Evolutionary conservation across 2,329 filamentous ascomycete genomes (phyloP), one percentile per base, ranked within the genome.

Genomic region (Alternaria consortialis): DNA sequence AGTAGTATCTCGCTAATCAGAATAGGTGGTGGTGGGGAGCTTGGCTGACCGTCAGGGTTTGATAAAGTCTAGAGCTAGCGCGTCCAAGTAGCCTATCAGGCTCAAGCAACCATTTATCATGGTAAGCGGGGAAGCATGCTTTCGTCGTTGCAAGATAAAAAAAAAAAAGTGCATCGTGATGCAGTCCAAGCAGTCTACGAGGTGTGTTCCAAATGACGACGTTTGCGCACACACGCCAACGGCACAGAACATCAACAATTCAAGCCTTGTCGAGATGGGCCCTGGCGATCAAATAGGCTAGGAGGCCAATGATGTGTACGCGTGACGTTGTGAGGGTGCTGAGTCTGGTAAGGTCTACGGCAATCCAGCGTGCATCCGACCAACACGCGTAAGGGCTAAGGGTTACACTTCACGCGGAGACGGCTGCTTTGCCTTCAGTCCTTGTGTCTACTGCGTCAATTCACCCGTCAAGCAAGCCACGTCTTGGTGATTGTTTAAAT

Each of bases 261-360:
- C 48, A 60, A 40, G 50, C 57, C 53, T 61, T 51, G 65, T 64
- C 46, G 55, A 64, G 54, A 54, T 55, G 65, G 39, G 64, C 63
- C 67, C 68, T 71, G 69, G 65, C 69, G 72, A 71, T 73, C 73
- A 50, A 48, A 57, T 42, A 58, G 56, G 58, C 34, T 42, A 50
- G 32, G 52, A 56, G 32, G 56, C 66, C 65, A 70, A 68, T 68
- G 44, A 58, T 43, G 51, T 63, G 67, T 51, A 68, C 71, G 73
- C 70, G 73, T 78, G 75, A 78, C 74, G 74, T 70, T 73, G 66
- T 60, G 53, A 43, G 62, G 52, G 29, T 56, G 53, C 60, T 65
- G 42, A 51, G 63, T 67, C 50, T 62, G 69, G 69, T 60, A 74
- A 71, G 58, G 68, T 40, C 61, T 37, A 70, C 54, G 73, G 60